These are phyloP conservation scores for Ogataea ganodermae DNA, from an alignment of 805 yeast species.

Conservation along the genomic window DNA sequence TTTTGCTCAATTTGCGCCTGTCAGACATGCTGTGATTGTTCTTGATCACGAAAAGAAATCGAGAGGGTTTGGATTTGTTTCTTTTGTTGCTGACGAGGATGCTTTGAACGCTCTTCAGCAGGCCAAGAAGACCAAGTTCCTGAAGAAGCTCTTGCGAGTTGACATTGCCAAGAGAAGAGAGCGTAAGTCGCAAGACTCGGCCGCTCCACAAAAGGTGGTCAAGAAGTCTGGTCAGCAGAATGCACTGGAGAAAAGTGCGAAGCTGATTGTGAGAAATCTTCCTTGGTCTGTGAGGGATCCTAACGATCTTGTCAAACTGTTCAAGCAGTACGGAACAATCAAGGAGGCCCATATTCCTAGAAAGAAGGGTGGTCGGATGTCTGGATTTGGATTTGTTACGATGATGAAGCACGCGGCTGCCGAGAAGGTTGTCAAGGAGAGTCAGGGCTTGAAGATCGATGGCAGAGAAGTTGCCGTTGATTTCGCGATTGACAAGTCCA, in stretches of 20 bases:
- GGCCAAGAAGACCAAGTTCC: conserved; percentile 65
- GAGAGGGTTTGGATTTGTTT: conserved; percentile 94
- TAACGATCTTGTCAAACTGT: conserved; percentile 65
- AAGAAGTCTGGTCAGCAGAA: conserved; percentile 25
- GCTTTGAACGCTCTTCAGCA: conserved; percentile 71
- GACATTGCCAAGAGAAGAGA: conserved; percentile 94
- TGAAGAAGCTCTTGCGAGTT: conserved; percentile 66
- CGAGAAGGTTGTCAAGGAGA: conserved; percentile 73
- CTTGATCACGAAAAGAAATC: conserved; percentile 74
- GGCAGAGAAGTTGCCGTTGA: conserved; percentile 94
- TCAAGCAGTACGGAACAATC: conserved; percentile 80
- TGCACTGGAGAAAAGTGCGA: conserved; percentile 60
- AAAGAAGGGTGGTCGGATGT: conserved; percentile 83
- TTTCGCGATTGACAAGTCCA: conserved; percentile 84
- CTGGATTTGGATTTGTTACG: conserved; percentile 93
- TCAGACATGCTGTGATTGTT: conserved; percentile 91
- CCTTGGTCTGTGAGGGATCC: conserved; percentile 95
- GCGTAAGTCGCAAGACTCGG: conserved; percentile 45
- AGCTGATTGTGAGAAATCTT: conserved; percentile 84
- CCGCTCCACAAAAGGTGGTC: conserved; percentile 29
- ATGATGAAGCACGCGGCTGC: conserved; percentile 83
- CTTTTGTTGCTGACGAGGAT: conserved; percentile 84
- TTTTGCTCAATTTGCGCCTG: conserved; percentile 92
- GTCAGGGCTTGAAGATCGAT: conserved; percentile 74
- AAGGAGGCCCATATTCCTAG: conserved; percentile 88